Evolutionary conservation across 495 filamentous ascomycete genomes (phyloP).

Genomic region (Penicillium paradoxum): DNA sequence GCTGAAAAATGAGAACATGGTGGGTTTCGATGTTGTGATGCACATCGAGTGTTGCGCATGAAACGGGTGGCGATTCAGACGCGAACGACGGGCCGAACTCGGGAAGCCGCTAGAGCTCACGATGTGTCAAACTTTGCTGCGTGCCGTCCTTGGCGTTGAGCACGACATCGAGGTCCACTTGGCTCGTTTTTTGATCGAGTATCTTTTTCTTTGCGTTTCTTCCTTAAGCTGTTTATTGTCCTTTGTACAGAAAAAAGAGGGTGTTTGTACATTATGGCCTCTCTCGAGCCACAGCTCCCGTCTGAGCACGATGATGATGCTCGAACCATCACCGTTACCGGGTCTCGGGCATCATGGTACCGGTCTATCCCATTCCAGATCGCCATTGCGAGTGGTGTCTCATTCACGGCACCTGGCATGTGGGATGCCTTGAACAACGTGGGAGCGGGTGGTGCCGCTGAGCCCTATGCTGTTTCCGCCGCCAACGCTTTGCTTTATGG

Average conservation of each 20-base stretch:
- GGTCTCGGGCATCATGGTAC: slow-evolving; percentile 11
- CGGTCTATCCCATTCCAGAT: slow-evolving; percentile 30
- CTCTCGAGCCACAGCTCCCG: not conserved
- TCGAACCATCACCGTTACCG: not conserved
- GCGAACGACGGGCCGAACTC: too few relatives aligned
- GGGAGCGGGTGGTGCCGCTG: slow-evolving; percentile 30
- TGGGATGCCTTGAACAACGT: slow-evolving; percentile 35
- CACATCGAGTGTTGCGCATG: too few relatives aligned
- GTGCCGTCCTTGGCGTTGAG: not conserved
- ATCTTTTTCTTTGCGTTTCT: not conserved
- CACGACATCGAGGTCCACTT: not conserved
- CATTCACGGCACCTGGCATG: slow-evolving; percentile 33
- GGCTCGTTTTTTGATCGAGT: not conserved
- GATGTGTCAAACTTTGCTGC: not conserved
- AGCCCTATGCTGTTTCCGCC: slow-evolving; percentile 31
- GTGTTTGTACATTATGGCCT: not conserved
- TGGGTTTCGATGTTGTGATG: too few relatives aligned
- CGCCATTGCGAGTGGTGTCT: slow-evolving; percentile 29
- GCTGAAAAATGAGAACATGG: too few relatives aligned
- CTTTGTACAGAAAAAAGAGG: not conserved
- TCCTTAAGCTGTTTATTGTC: not conserved
- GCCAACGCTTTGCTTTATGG: slow-evolving; percentile 32
- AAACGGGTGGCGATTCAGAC: too few relatives aligned
- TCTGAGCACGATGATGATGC: not conserved
- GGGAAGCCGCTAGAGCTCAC: not conserved